Evolutionary conservation across 306 rosid species (phyloP).

Genomic region (Begonia fuchsioides): DNA sequence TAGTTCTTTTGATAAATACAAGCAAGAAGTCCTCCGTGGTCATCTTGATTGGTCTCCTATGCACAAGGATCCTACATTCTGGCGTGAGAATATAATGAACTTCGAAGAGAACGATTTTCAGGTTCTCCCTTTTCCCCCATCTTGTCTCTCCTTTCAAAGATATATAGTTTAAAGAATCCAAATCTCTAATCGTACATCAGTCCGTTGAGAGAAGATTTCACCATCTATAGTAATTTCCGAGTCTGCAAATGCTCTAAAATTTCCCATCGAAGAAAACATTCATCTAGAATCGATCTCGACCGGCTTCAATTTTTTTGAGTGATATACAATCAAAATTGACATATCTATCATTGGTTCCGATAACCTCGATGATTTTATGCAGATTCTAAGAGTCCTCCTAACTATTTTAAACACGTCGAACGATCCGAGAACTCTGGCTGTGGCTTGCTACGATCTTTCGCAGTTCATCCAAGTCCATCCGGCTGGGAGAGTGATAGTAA

Average conservation of each 20-base stretch:
- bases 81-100: conserved; percentile 73
- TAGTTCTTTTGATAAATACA: conserved; percentile 84
- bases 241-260: too few relatives aligned
- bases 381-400: conserved; percentile 79
- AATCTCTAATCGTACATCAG: too few relatives aligned
- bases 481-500: conserved; percentile 75
- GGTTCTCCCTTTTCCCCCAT: conserved; percentile 26
- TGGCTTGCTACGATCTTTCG: conserved; percentile 86
- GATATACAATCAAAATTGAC: too few relatives aligned
- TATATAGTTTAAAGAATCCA: too few relatives aligned
- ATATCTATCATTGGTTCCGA: too few relatives aligned
- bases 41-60: conserved; percentile 97
- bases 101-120: conserved; percentile 95
- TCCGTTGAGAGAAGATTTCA: too few relatives aligned
- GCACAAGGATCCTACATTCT: conserved; percentile 89
- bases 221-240: too few relatives aligned
- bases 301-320: too few relatives aligned
- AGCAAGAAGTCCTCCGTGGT: conserved; percentile 92
- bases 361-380: conserved; percentile 16
- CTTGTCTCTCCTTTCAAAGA: conserved; percentile 1
- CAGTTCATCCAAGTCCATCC: conserved; percentile 81
- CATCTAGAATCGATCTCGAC: too few relatives aligned
- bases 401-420: conserved; percentile 78
- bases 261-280: too few relatives aligned
- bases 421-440: conserved; percentile 79